phyloP scores from a whole-genome alignment of 306 rosid species.

The Casuarina cunninghamiana region DNA sequence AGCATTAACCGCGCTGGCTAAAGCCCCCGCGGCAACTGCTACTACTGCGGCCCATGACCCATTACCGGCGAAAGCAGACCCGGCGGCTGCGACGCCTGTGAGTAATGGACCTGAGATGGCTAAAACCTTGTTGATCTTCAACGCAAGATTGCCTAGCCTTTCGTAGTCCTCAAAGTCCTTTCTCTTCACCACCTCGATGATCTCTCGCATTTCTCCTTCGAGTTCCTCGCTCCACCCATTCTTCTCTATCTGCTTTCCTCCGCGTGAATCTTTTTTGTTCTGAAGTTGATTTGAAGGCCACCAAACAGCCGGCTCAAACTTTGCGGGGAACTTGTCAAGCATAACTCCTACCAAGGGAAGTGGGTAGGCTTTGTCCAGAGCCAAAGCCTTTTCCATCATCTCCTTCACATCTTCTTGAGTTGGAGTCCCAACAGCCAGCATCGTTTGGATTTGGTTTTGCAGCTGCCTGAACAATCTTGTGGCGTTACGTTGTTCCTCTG shows the following conservation, averaged over 20 bases:
- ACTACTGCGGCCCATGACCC: conserved; percentile 31
- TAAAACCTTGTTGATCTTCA: conserved; percentile 61
- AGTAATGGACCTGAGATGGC: conserved; percentile 73
- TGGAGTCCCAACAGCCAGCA: conserved; percentile 31
- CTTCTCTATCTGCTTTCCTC: neutral
- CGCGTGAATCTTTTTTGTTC: neutral
- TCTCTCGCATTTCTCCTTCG: conserved; percentile 60
- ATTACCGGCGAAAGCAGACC: conserved; percentile 43
- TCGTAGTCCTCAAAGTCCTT: conserved; percentile 68
- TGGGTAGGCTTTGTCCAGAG: conserved; percentile 74
- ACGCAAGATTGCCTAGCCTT: conserved; percentile 54
- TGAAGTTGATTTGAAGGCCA: conserved; percentile 50
- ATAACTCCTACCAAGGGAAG: conserved; percentile 72
- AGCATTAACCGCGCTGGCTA: conserved; percentile 49
- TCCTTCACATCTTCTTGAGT: conserved; percentile 44
- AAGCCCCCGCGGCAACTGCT: conserved; percentile 58
- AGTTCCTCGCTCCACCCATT: conserved; percentile 66
- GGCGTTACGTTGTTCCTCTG: conserved; percentile 81
- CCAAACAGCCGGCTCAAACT: conserved; percentile 69
- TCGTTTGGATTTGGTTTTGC: conserved; percentile 40
- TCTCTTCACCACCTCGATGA: conserved; percentile 44
- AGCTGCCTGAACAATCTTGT: conserved; percentile 59
- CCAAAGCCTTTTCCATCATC: conserved; percentile 53
- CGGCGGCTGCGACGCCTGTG: conserved; percentile 64
- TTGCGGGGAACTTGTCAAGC: conserved; percentile 68